These are phyloP conservation scores for Ophiostoma piceae DNA, from an alignment of 2,329 filamentous ascomycete genomes.

Conservation along the genomic window DNA sequence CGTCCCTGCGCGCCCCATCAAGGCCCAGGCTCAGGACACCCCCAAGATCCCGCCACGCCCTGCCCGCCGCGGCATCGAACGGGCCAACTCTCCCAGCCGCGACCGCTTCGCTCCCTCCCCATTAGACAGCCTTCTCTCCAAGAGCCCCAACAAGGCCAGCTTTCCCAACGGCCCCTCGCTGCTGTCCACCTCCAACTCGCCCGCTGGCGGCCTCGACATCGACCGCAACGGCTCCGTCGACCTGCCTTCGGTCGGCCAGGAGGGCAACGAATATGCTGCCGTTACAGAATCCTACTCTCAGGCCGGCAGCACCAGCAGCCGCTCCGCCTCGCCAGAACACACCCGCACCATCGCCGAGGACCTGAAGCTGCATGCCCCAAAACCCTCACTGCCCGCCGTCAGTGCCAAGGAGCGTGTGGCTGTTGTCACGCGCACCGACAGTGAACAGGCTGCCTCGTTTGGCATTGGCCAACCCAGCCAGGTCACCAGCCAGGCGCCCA, in stretches of 20 bases:
- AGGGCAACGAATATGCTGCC: constrained; percentile 79
- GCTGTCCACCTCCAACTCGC: constrained; percentile 27
- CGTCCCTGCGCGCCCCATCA: constrained; percentile 53
- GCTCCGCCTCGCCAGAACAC: constrained; percentile 56
- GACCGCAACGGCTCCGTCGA: constrained; percentile 69
- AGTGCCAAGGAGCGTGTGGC: constrained; percentile 81
- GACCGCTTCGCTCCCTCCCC: constrained; percentile 81
- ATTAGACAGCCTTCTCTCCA: constrained; percentile 56
- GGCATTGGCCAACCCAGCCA: constrained; percentile 67
- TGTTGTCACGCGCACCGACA: constrained; percentile 84
- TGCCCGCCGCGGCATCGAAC: constrained; percentile 59
- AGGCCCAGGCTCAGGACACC: constrained; percentile 46
- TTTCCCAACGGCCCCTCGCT: constrained; percentile 32
- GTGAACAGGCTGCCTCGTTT: constrained; percentile 75
- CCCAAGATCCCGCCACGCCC: constrained; percentile 80
- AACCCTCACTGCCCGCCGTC: constrained; percentile 72
- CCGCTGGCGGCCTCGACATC: constrained; percentile 35
- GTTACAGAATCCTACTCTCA: constrained; percentile 38
- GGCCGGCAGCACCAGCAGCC: constrained; percentile 38
- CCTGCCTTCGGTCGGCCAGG: constrained; percentile 80
- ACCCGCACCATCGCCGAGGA: constrained; percentile 74
- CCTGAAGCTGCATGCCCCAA: constrained; percentile 82
- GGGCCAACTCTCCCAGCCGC: constrained; percentile 70
- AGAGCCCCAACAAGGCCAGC: constrained; percentile 39
- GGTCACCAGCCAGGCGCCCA: constrained; percentile 28